phyloP scores from a whole-genome alignment of 352 stramenopile species.

The Pythium scleroteichum region DNA sequence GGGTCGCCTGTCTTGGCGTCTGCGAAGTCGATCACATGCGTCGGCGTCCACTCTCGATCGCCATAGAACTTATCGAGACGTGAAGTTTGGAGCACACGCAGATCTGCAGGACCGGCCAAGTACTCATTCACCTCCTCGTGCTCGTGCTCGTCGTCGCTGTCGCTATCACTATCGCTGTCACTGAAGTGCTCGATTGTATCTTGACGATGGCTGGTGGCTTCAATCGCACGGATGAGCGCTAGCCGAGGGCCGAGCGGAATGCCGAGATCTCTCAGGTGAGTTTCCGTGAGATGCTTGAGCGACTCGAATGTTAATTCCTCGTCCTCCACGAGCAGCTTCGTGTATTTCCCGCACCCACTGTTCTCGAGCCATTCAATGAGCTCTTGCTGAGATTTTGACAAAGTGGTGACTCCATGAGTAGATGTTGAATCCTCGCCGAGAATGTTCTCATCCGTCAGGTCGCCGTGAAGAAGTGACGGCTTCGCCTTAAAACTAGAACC shows the following conservation, averaged over 20 bases:
- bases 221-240: constrained; percentile 42
- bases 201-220: background rate
- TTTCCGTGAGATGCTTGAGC: constrained; percentile 43
- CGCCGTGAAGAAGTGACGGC: constrained; percentile 75
- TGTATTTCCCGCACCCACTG: constrained; percentile 60
- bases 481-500: constrained; percentile 13
- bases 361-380: constrained; percentile 40
- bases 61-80: constrained; percentile 55
- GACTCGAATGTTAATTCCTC: constrained; percentile 59
- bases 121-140: constrained; percentile 33
- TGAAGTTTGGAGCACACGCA: constrained; percentile 36
- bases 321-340: constrained; percentile 48
- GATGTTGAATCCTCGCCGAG: constrained; percentile 33
- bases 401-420: background rate
- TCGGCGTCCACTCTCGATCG: constrained; percentile 52
- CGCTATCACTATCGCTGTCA: constrained; percentile 48
- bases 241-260: constrained; percentile 63
- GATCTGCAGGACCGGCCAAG: constrained; percentile 5
- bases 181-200: constrained; percentile 21
- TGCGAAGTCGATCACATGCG: constrained; percentile 85
- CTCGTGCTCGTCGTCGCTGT: constrained; percentile 48
- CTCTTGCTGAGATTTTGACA: background rate
- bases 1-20: constrained; percentile 86
- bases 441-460: constrained; percentile 88
- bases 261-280: constrained; percentile 56